Evolutionary conservation across 257 asterid species (phyloP), one percentile per base, ranked within the genome.

Genomic region (Solanum rostratum): DNA sequence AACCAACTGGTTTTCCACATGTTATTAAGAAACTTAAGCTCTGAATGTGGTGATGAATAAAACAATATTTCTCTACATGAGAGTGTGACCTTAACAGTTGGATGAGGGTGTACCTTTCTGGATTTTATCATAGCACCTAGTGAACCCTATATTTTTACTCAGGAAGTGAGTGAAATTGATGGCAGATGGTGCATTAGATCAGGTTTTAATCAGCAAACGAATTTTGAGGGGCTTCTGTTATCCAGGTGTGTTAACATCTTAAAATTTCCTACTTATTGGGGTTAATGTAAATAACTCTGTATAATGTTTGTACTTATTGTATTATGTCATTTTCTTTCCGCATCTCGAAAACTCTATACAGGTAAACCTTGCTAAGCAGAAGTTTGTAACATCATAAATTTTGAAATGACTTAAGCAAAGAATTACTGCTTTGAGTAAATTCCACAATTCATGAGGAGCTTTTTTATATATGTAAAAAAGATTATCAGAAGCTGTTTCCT

Each of bases 181-280:
- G 99, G 98, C 81, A 92, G 99, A 90, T 97, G 96, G 98, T 95
- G 99, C 92, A 91, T 97, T 89, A 88, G 85, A 84, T 92, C 98
- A 13, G 92, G 89, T 55, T 88, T 88, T 87, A 87, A 86, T 53
- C 76, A 39, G 68, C 91, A 74, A 66, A 86, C 92, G 79, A 87
- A 86, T 85, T 84, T 97, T 87, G 97, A 93, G 90, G 98, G 98
- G 81, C 92, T 95, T 84, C 84, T 97, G 87, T 82, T 97, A 89
- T 89, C 97, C 84, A 95, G 99, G 99, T 97, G 90, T 88, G 66
- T 88, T 66, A 87, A 81, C 70, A 84, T 87, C 85, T 88, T 65
- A 82, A 83, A 59, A 49, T 49, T 18, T 82, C 60, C 87, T 57
- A 29, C 63, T 85, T 87, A 62, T 30, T 80, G 84, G 82, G 65